Conservation (phyloP, 1,139 yeast species). For the Casaregolazyma lundiana region DNA sequence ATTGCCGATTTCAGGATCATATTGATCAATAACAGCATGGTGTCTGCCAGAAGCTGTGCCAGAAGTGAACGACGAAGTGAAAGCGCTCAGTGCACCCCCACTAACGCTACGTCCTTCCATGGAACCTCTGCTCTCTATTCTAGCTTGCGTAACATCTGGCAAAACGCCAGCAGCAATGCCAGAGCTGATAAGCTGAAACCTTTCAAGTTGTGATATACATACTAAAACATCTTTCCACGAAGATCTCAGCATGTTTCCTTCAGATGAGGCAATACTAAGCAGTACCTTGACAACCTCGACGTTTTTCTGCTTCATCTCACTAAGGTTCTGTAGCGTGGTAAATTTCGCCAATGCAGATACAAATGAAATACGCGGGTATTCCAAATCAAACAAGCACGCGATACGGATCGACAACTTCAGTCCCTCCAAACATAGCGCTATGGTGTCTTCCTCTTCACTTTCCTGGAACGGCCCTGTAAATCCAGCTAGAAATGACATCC, state of each 20-base stretch:
- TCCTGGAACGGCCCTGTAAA: conserved; percentile 91
- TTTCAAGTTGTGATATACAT: conserved; percentile 83
- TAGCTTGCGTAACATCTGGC: conserved; percentile 81
- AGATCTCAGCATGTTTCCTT: conserved; percentile 63
- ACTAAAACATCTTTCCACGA: conserved; percentile 85
- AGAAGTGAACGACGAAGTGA: conserved; percentile 6
- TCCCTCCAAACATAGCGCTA: conserved; percentile 77
- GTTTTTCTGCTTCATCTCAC: conserved; percentile 75
- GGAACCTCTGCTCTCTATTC: conserved; percentile 48
- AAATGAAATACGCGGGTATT: conserved; percentile 82
- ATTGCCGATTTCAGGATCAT: conserved; percentile 52
- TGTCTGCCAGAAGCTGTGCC: conserved; percentile 3
- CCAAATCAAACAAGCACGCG: conserved; percentile 78
- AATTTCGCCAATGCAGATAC: conserved; percentile 87
- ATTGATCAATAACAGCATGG: conserved; percentile 12
- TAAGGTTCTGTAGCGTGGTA: conserved; percentile 71
- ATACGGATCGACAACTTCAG: conserved; percentile 75
- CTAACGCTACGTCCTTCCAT: conserved; percentile 39
- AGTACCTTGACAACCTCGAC: conserved; percentile 73
- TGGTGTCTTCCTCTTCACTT: conserved; percentile 71
- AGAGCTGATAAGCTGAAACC: conserved; percentile 81
- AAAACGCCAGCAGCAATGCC: conserved; percentile 82
- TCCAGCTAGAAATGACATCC: conserved; percentile 97
- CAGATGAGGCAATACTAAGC: conserved; percentile 71
- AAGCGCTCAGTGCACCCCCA: conserved; percentile 16